Base-by-base conservation (phyloP, 1,139 yeast species). In the Petasospora fabianii region DNA sequence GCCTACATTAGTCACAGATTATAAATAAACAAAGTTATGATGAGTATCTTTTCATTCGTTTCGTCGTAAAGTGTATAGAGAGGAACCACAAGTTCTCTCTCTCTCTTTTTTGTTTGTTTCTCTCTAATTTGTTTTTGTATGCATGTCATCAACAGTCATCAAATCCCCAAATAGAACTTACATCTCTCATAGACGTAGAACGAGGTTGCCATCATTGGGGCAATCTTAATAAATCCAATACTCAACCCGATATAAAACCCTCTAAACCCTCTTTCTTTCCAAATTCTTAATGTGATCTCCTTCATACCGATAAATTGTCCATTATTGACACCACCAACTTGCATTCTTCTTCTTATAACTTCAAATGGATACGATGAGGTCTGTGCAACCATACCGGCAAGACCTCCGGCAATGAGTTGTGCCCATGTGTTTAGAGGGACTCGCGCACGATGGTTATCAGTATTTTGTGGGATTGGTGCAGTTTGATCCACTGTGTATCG, bases 281-380 rank as follows among this genome's bases (percentile, higher is more conserved):
- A 81, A 15, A 90, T 81, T 8, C 59, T 53, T 35, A 47, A 53
- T 1, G 73, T 64, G 24, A 76, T 73, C 20, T 60, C 58, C 3
- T 57, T 42, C 49, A 84, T 68, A 14, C 80, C 68, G 36, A 73
- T 59, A 48, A 75, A 77, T 49, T 73, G 72, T 24, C 85, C 85
- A 47, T 78, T 75, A 48, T 78, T 18, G 76, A 84, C 85, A 7
- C 95, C 95, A 31, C 95, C 88, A 15, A 94, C 98, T 64, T 94
- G 99, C 87, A 94, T 83, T 55, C 98, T 72, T 60, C 99, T 73
- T 54, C 99, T 73, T 20, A 92, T 77, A 31, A 92, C 96, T 63
- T 94, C 99, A 51, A 94, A 84, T 1, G 99, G 99, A 56, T 94
- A 94, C 3, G 96, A 92, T 0, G 97, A 95, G 0, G 97, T 88